Percentiles rank a stretch among this genome's conserved stretches.
Conservation (phyloP, 139 green algal genomes). For the Deuterostichococcus epilithicus region DNA sequence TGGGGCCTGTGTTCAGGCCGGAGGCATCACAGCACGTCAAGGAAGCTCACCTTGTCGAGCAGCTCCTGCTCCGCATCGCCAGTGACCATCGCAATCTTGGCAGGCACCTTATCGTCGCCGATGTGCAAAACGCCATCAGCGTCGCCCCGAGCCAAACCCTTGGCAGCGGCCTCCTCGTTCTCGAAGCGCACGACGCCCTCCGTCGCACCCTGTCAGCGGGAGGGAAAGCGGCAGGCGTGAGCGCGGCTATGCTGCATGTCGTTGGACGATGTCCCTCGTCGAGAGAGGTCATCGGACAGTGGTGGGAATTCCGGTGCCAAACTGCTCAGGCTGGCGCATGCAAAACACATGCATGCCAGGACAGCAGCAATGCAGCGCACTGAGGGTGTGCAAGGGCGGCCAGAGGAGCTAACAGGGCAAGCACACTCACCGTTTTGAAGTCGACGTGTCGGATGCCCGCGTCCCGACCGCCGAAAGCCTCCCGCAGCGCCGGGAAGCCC, state of each 20-base stretch:
- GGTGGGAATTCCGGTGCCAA: too few relatives aligned
- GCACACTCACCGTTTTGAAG: constrained; percentile 28
- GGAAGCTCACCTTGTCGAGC: neutral
- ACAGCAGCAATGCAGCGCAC: neutral
- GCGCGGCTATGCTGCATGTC: too few relatives aligned
- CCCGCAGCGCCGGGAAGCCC: constrained; percentile 36
- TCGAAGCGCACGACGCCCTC: too few relatives aligned
- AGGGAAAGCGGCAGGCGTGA: too few relatives aligned
- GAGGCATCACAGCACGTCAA: too few relatives aligned
- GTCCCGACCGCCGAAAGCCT: constrained; percentile 43
- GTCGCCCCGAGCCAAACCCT: too few relatives aligned
- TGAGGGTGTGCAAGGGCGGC: too few relatives aligned
- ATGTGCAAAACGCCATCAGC: neutral
- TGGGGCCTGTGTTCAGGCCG: too few relatives aligned
- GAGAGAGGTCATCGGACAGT: too few relatives aligned
- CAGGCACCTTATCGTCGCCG: neutral
- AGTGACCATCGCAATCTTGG: neutral
- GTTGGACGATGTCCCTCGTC: too few relatives aligned
- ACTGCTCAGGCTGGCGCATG: neutral
- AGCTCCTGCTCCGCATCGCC: neutral
- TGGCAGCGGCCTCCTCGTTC: neutral
- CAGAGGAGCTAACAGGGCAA: neutral
- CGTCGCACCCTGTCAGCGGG: too few relatives aligned
- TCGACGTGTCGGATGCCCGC: constrained; percentile 46
- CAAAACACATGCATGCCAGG: neutral